Evolutionary conservation across 495 filamentous ascomycete species (phyloP), one percentile per base, ranked within the genome.

Genomic region (Articulospora tetracladia): DNA sequence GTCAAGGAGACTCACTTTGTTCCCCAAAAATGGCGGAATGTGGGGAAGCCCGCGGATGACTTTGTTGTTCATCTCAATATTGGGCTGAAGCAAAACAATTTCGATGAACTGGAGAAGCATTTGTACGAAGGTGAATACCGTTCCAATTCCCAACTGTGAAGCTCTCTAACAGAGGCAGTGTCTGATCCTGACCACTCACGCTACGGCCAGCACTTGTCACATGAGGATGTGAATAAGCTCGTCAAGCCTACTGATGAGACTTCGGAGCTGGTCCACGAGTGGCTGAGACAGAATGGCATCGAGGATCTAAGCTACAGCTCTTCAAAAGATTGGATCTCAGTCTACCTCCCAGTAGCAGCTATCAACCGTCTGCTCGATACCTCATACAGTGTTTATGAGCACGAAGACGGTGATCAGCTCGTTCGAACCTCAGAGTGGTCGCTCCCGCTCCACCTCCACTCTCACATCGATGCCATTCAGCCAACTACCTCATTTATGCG

Each of bases 401-500:
- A 86, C 60, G 55, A 58, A 26, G 60, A 67, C n/a, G 74, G 72
- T 17, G 57, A 67, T 17, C 36, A 67, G 50, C 59, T 74, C 28
- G 61, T 73, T 27, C 70, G 72, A 1, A 69, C 71, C 28, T 61
- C 73, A 57, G 65, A 72, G 32, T 85, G 80, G 72, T 82, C 79
- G 34, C 72, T 83, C 11, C 82, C 82, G 13, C 68, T 63, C 57
- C 78, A 84, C 63, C 76, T 74, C 7, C 83, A 83, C 60, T 68
- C 71, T 19, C 79, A 84, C 60, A 78, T 88, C 59, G 82, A 85
- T 54, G 76, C 82, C 0, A 80, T 88, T 47, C 86, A 88, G 70
- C 85, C 84, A 15, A 87, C 84, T 7, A 88, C 79, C 47, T 85
- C 83, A 2, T 88, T 89, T 69, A 74, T 79, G 63, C 73, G 72